Evolutionary conservation across 2,329 filamentous ascomycete genomes (phyloP), one percentile per base, ranked within the genome.

Genomic region (Fusarium subtropicale): DNA sequence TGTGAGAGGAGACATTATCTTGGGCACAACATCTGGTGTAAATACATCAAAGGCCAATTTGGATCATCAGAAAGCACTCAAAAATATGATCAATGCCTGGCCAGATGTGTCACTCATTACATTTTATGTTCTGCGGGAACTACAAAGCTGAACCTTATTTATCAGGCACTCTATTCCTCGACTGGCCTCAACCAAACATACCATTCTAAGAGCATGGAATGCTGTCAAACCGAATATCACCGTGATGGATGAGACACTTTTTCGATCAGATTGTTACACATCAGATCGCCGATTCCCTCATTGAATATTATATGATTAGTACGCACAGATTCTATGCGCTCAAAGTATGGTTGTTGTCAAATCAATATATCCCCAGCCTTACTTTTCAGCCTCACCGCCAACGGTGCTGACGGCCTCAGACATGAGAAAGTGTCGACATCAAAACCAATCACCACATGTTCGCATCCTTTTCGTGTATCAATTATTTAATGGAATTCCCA

Each of bases 401-500:
- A 45, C 16, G 9, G 13, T 18, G 28, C 42, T 15, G 16, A 45
- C n/a, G 26, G 16, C 24, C 11, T 28, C 18, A 45, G 7, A 18
- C 16, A 18, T 1, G 8, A 22, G 11, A n/a, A 28, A 11, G 7
- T 8, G 3, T 28, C 24, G 18, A n/a, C 15, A 22, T 13, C 12
- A 18, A 11, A 48, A 15, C 10, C 13, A 15, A 15, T n/a, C 45
- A 48, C 33, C 20, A 16, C 15, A 18, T 15, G 22, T 10, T 44
- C 44, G 33, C 30, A 3, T 8, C 16, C 2, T 22, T 22, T 8
- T 13, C 6, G 1, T 28, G 8, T 5, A 4, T 8, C 8, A 3
- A 24, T 11, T 13, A n/a, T 30, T 60, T 55, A 15, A 56, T 61
- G 48, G 54, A 22, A 33, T 46, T 50, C 58, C 64, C 68, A 70